These are phyloP conservation scores for Tulasnella sp. DNA, from an alignment of 768 basidiomycete species.

Conservation along the genomic window DNA sequence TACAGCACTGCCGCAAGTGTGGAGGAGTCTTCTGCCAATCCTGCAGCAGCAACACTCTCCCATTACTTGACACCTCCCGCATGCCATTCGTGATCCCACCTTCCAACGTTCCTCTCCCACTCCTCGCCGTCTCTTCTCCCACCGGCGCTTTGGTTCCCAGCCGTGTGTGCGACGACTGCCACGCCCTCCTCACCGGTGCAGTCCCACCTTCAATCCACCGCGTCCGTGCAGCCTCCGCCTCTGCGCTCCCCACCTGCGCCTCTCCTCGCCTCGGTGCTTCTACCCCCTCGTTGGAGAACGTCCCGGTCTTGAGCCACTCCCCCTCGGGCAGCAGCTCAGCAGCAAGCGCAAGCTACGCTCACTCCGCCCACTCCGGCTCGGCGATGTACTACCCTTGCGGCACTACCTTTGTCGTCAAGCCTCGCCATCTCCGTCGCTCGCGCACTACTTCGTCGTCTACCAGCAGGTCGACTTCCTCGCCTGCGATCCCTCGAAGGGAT, in stretches of 20 bases:
- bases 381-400: not conserved
- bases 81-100: conserved; percentile 67
- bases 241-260: conserved; percentile 34
- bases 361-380: not conserved
- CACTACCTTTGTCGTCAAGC: not conserved
- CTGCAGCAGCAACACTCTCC: conserved; percentile 52
- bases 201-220: conserved; percentile 25
- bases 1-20: conserved; percentile 75
- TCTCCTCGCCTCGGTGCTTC: conserved; percentile 21
- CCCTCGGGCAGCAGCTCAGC: not conserved
- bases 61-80: conserved; percentile 63
- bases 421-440: conserved; percentile 5
- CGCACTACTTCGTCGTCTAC: not conserved
- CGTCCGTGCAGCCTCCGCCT: not conserved
- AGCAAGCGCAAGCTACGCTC: not conserved
- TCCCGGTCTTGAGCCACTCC: conserved; percentile 3
- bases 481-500: conserved; percentile 27
- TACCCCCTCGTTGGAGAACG: not conserved
- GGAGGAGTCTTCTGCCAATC: conserved; percentile 65
- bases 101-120: conserved; percentile 39
- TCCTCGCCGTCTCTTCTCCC: conserved; percentile 52
- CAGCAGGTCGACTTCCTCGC: conserved; percentile 30
- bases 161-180: conserved; percentile 75
- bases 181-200: conserved; percentile 60
- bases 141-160: conserved; percentile 46